phyloP scores from a whole-genome alignment of 106 monocot species.

The Narthecium ossifragum region DNA sequence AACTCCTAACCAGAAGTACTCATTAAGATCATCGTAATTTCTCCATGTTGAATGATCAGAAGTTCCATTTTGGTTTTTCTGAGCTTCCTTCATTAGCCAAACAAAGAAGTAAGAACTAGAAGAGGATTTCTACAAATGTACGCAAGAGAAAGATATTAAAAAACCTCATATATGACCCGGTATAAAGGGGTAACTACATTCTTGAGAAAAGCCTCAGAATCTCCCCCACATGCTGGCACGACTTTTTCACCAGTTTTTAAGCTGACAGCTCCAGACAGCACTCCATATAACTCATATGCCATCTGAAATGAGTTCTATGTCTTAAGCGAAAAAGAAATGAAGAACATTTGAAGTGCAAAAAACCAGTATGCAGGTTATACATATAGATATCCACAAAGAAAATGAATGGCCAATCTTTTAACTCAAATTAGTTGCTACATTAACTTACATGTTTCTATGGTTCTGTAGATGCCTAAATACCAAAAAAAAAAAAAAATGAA shows the following conservation, averaged over 20 bases:
- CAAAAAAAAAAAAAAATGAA: no score
- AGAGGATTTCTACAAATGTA: background rate
- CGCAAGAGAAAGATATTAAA: background rate
- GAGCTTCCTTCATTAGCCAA: constrained; percentile 55
- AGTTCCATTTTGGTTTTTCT: constrained; percentile 52
- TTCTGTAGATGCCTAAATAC: no score
- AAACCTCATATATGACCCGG: constrained; percentile 49
- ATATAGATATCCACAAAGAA: no score
- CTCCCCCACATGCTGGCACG: constrained; percentile 66
- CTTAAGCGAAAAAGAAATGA: no score
- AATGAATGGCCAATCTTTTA: no score
- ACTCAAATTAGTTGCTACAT: no score
- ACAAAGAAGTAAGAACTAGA: constrained; percentile 2
- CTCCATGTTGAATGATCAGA: constrained; percentile 73
- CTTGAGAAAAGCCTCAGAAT: constrained; percentile 49
- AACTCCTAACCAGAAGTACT: constrained; percentile 57
- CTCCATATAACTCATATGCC: constrained; percentile 74
- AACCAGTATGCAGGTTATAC: no score
- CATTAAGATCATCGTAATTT: constrained; percentile 83
- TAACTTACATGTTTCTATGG: no score
- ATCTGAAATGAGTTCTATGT: constrained; percentile 43
- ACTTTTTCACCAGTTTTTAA: constrained; percentile 69
- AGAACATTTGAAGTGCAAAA: no score
- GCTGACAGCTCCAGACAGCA: constrained; percentile 53
- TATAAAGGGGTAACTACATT: constrained; percentile 67